Conservation (phyloP, 345 rosid genomes). For the Eucalyptus caleyi region DNA sequence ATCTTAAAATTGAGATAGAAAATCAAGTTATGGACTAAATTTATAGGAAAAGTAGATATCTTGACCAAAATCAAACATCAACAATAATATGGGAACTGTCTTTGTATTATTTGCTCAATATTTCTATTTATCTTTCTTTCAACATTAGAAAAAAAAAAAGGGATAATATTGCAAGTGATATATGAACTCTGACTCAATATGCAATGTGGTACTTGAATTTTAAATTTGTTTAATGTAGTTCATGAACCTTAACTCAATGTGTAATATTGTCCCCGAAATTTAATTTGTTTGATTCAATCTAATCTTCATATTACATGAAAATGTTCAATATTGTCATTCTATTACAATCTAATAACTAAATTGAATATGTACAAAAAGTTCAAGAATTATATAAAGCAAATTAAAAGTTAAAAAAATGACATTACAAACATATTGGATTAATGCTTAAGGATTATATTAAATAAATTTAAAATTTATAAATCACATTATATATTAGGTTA, state of each 20-base stretch:
- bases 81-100: not conserved
- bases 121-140: not conserved
- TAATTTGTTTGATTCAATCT: too few relatives aligned
- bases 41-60: not conserved
- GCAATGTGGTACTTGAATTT: fast-evolving
- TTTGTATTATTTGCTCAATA: not conserved
- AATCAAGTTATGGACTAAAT: not conserved
- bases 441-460: fast-evolving
- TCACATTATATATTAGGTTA: too few relatives aligned
- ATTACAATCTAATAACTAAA: fast-evolving
- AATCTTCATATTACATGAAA: too few relatives aligned
- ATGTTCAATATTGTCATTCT: too few relatives aligned
- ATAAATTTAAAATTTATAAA: too few relatives aligned
- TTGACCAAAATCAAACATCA: not conserved
- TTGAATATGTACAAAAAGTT: too few relatives aligned
- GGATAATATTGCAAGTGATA: too few relatives aligned
- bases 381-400: too few relatives aligned
- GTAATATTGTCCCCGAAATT: fast-evolving
- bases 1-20: not conserved
- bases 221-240: too few relatives aligned
- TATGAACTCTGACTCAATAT: fast-evolving
- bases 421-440: fast-evolving
- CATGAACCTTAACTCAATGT: fast-evolving
- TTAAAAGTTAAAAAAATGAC: too few relatives aligned
- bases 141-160: too few relatives aligned